phyloP scores from a whole-genome alignment of 208 protist species.

The Leptomonas pyrrhocoris region DNA sequence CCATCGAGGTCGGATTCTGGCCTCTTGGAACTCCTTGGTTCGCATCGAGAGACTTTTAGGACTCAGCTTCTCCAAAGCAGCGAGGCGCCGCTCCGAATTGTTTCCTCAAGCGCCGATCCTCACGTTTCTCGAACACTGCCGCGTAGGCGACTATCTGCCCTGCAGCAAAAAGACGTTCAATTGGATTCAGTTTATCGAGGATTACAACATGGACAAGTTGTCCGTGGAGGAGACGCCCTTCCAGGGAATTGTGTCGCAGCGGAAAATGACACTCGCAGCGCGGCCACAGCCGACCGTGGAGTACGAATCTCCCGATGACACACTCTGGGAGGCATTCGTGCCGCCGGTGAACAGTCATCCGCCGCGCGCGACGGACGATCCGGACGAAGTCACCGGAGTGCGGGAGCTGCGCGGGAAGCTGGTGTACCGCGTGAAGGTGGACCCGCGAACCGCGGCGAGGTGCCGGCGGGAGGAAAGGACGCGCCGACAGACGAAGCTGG shows the following conservation, averaged over 20 bases:
- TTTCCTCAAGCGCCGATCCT: constrained; percentile 51
- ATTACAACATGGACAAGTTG: constrained; percentile 49
- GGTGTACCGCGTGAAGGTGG: constrained; percentile 65
- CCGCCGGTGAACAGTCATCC: constrained; percentile 25
- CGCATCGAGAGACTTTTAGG: constrained; percentile 57
- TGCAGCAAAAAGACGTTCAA: constrained; percentile 51
- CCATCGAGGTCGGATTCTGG: constrained; percentile 42
- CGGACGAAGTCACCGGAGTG: constrained; percentile 68
- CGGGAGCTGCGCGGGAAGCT: constrained; percentile 63
- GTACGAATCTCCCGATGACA: constrained; percentile 36
- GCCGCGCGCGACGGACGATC: constrained; percentile 29
- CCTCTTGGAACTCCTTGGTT: constrained; percentile 77
- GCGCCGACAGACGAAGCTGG: constrained; percentile 31
- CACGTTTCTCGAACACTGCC: constrained; percentile 58
- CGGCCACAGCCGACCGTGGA: constrained; percentile 7
- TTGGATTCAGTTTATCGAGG: constrained; percentile 62
- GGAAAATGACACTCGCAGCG: constrained; percentile 26
- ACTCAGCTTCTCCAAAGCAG: constrained; percentile 66
- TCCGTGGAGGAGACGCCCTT: constrained; percentile 65
- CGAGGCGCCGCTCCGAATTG: constrained; percentile 45
- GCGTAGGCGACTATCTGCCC: constrained; percentile 75
- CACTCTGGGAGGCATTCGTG: constrained; percentile 34
- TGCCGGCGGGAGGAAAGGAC: constrained; percentile 50
- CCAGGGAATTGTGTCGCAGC: constrained; percentile 37
- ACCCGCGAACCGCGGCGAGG: constrained; percentile 54